Evolutionary conservation across 202 grass and related monocot genomes (phyloP).

Genomic region (Carex arenaria): DNA sequence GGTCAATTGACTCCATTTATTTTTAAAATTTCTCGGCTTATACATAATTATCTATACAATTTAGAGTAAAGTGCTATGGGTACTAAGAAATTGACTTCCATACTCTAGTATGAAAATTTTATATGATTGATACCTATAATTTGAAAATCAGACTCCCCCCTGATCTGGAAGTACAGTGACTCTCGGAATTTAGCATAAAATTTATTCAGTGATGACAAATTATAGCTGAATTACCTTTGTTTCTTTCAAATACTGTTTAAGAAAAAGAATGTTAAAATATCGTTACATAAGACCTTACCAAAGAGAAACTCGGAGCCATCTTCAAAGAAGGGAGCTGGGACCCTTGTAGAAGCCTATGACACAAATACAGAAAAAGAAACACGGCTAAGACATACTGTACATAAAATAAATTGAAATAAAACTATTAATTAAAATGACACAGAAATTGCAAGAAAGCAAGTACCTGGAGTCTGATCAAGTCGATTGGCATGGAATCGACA

Average conservation of each 20-base stretch:
- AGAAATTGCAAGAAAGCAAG: constrained; percentile 14
- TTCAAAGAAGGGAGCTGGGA: constrained; percentile 60
- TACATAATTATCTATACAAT: no score
- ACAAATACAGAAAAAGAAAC: constrained; percentile 13
- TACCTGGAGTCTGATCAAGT: constrained; percentile 90
- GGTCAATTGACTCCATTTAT: no score
- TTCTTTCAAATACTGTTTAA: constrained; percentile 8
- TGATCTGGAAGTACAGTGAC: background rate
- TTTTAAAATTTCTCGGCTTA: no score
- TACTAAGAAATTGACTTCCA: no score
- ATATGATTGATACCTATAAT: no score
- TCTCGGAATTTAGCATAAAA: background rate
- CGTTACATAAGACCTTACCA: constrained; percentile 36
- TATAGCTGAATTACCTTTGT: background rate
- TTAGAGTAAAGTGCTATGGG: no score
- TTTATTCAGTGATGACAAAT: background rate
- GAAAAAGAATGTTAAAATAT: background rate
- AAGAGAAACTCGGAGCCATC: constrained; percentile 56
- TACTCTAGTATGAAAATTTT: no score
- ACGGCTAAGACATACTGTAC: background rate
- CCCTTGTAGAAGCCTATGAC: constrained; percentile 46
- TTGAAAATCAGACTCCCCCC: no score
- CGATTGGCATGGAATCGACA: constrained; percentile 19
- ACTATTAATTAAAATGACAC: background rate
- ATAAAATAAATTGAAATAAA: constrained; percentile 16